Percentiles rank a stretch among this genome's conserved stretches.
Conservation (phyloP, 2,329 filamentous ascomycete genomes). For the Pseudogymnoascus sp. region DNA sequence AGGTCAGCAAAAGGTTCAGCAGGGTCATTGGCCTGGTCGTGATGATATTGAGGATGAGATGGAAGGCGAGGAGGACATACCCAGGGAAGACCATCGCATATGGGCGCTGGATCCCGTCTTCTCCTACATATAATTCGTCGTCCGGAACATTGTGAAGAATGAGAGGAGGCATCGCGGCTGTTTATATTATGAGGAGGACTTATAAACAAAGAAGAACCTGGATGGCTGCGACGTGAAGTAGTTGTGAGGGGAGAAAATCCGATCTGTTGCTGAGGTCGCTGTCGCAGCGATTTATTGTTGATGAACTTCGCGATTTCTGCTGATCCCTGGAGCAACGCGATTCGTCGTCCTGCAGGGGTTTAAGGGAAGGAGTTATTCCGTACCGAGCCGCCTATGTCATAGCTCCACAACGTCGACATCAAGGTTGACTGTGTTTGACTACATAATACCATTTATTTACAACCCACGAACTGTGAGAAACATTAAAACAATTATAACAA, state of each 20-base stretch:
- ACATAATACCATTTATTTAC: conserved; percentile 1
- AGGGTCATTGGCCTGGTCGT: background rate
- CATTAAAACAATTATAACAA: background rate
- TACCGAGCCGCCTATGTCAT: conserved; percentile 13
- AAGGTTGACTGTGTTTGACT: background rate
- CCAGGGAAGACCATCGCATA: conserved; percentile 62
- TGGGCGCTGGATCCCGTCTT: conserved; percentile 58
- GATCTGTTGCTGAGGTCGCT: conserved; percentile 8
- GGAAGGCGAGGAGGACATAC: conserved; percentile 37
- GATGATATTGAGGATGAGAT: background rate
- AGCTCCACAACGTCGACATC: conserved; percentile 2
- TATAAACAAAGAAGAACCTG: background rate
- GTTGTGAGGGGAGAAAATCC: background rate
- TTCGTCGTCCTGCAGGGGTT: conserved; percentile 4
- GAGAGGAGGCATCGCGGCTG: conserved; percentile 51
- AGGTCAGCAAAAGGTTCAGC: background rate
- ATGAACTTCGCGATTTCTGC: conserved; percentile 13
- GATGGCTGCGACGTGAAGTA: background rate
- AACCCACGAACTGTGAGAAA: conserved; percentile 6
- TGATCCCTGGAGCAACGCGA: conserved; percentile 10
- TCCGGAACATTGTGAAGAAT: conserved; percentile 65
- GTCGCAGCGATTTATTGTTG: conserved; percentile 11
- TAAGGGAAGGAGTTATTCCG: conserved; percentile 8
- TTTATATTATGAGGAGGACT: background rate
- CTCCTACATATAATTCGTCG: conserved; percentile 60